Base-by-base conservation (phyloP, 2,329 filamentous ascomycete genomes). In the Fusarium palustre region DNA sequence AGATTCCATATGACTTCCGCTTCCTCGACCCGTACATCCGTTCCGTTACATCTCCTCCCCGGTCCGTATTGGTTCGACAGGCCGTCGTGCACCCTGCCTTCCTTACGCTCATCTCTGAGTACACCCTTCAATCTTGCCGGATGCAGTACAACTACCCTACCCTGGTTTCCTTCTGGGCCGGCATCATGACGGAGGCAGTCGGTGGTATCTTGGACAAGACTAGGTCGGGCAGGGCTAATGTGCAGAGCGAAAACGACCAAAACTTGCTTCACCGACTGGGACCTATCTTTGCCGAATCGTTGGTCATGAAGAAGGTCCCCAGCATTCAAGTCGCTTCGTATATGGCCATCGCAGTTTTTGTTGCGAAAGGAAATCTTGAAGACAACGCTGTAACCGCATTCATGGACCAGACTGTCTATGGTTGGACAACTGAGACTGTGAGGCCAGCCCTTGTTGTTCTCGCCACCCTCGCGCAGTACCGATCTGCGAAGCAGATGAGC, bases 111-210 rank as follows among this genome's bases (percentile, higher is more conserved):
- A 84, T 98, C 55, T 97, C 96, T 72, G 84, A 88, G 57, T 93
- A 97, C 80, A 90, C 93, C 15, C 82, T 97, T 30, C 88, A 90
- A 60, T 89, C 92, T 25, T 91, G 93, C 76, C 87, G 88, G 55
- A 84, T 87, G 41, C 87, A 89, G 55, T 90, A 92, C 60, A 90
- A 95, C 55, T 92, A 96, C 72, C 88, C 92, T 39, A 88, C 90
- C 2, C 82, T 97, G 62, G 81, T 97, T 56, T 91, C 92, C 0
- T 97, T 99, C 77, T 99, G 96, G 95, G 93, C 92, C 7, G 91
- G 93, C 46, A 85, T 97, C 53, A 90, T 92, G 78, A 93, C 93
- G 0, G 94, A 99, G 79, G 90, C 94, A 13, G 86, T 97, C 61
- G 92, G 92, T 67, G 91, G 90, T 31, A 93, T 96, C 83, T 81